Percentiles rank a stretch among this genome's conserved stretches.
phyloP scores from a whole-genome alignment of 2,329 filamentous ascomycete species.

The Xylaria sp. region DNA sequence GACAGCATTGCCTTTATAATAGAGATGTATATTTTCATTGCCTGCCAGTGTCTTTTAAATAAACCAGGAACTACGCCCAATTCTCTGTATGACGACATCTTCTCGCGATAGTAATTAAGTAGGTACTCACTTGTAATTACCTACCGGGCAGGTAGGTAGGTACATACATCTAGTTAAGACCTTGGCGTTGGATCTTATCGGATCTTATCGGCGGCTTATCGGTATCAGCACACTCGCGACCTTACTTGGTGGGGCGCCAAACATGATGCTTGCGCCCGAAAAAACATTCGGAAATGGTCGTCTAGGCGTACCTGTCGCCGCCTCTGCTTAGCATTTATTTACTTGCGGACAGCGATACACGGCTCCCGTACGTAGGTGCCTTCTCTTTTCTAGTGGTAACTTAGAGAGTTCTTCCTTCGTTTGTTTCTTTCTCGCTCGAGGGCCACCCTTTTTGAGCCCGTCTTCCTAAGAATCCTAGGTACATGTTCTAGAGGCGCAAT shows the following conservation, averaged over 20 bases:
- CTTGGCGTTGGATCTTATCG: background rate
- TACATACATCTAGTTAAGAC: background rate
- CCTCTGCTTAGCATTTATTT: background rate
- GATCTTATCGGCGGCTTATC: conserved; percentile 12
- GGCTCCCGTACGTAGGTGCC: background rate
- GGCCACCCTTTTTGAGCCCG: too few species aligned
- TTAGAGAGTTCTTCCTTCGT: background rate
- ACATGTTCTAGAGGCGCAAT: background rate
- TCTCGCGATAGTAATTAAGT: too few species aligned
- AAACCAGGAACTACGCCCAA: too few species aligned
- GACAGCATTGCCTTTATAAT: conserved; percentile 10
- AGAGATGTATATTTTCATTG: background rate
- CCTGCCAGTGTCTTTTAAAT: background rate
- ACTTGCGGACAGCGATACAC: background rate
- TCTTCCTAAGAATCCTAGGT: background rate
- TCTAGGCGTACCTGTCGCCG: background rate
- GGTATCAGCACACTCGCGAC: conserved; percentile 6
- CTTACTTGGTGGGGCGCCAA: conserved; percentile 15
- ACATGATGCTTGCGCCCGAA: background rate
- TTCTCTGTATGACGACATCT: too few species aligned
- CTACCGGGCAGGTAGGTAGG: background rate
- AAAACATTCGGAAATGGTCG: conserved; percentile 17
- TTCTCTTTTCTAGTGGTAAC: background rate
- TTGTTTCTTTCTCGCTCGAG: background rate
- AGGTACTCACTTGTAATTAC: too few species aligned